Conservation (phyloP, 495 filamentous ascomycete species). For the Xylaria cubensis region DNA sequence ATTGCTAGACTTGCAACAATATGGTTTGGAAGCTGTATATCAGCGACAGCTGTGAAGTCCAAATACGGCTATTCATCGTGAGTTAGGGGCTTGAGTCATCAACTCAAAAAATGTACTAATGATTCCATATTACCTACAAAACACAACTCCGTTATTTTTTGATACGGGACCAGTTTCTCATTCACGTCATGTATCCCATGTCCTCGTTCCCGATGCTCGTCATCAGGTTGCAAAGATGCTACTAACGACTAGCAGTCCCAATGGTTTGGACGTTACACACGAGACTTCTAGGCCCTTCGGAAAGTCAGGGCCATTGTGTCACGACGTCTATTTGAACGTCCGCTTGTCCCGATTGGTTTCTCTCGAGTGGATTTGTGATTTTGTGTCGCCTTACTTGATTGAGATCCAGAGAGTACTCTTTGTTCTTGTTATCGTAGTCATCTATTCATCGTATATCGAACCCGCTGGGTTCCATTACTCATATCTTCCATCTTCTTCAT, state of each 20-base stretch:
- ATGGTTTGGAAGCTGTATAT: background rate
- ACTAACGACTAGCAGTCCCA: background rate
- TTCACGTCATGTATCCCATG: background rate
- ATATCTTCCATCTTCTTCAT: background rate
- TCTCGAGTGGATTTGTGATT: background rate
- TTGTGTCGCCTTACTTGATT: background rate
- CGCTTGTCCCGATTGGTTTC: background rate
- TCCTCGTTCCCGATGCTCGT: background rate
- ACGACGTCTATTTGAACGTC: background rate
- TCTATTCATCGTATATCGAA: background rate
- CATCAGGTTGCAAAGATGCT: background rate
- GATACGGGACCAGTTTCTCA: background rate
- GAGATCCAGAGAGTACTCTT: background rate
- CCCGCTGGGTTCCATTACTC: background rate
- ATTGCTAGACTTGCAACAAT: background rate
- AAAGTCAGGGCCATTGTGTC: background rate
- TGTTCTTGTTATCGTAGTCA: background rate
- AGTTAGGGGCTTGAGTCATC: background rate
- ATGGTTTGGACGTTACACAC: background rate
- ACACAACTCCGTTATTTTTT: background rate
- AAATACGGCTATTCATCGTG: background rate
- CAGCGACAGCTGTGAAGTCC: background rate
- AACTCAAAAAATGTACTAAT: too few relatives aligned
- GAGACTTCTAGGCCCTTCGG: background rate
- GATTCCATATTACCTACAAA: background rate